A percentile compares a stretch with the other conserved stretches of the same genome.
phyloP scores from a whole-genome alignment of 1,139 yeast species.

The Sugiyamaella sp. region DNA sequence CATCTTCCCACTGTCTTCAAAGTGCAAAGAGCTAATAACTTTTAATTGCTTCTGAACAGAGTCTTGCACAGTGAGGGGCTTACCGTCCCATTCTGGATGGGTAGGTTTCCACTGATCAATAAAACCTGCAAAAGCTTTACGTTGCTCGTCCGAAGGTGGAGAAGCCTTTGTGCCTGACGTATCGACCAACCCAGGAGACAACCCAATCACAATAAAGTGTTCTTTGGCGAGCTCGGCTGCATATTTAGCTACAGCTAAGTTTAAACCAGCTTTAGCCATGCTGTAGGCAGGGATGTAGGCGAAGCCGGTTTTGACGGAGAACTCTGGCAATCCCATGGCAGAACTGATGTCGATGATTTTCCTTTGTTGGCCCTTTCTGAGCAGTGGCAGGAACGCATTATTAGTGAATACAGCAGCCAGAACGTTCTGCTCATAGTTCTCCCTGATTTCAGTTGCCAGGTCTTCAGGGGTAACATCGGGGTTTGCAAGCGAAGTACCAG shows the following conservation, averaged over 20 bases:
- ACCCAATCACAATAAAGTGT: constrained; percentile 21
- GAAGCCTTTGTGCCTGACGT: constrained; percentile 16
- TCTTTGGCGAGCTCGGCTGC: constrained; percentile 23
- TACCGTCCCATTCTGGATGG: constrained; percentile 14
- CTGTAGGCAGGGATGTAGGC: constrained; percentile 17
- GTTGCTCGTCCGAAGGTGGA: constrained; percentile 53
- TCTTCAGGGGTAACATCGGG: constrained; percentile 1
- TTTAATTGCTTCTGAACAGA: constrained; percentile 17
- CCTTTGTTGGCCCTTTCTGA: constrained; percentile 22
- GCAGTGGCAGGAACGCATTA: constrained; percentile 23
- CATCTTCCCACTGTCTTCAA: constrained; percentile 4
- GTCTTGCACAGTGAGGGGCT: constrained; percentile 6
- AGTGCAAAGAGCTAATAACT: constrained; percentile 7
- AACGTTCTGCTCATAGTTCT: constrained; percentile 16
- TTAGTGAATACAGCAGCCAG: constrained; percentile 9
- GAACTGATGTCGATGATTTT: constrained; percentile 23
- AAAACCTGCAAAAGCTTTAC: constrained; percentile 65
- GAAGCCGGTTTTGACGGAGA: constrained; percentile 10
- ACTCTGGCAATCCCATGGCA: constrained; percentile 16
- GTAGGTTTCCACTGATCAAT: constrained; percentile 47
- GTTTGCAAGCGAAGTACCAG: constrained; percentile 13
- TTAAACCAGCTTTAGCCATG: constrained; percentile 24
- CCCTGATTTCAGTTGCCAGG: constrained; percentile 8
- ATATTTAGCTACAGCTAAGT: constrained; percentile 20
- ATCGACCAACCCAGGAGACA: constrained; percentile 25